These are phyloP conservation scores for Cladosporium sp. DNA, from an alignment of 2,329 filamentous ascomycete species.

Conservation along the genomic window DNA sequence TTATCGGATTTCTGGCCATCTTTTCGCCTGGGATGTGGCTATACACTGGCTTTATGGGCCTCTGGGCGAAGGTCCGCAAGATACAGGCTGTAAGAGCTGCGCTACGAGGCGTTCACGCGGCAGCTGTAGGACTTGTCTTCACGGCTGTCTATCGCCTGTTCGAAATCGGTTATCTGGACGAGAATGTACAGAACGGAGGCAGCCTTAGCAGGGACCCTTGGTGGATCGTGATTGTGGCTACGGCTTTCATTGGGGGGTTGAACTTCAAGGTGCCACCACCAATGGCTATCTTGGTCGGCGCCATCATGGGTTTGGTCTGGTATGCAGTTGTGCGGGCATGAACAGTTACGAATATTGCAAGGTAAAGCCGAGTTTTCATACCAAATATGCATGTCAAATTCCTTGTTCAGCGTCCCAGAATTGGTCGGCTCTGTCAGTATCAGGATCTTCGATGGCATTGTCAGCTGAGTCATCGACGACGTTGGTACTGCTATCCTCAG, in stretches of 20 bases:
- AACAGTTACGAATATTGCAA: neutral
- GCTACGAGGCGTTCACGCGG: slow-evolving; percentile 44
- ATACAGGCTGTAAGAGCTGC: slow-evolving; percentile 38
- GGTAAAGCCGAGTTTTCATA: neutral
- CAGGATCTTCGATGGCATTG: neutral
- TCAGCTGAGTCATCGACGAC: too few species aligned
- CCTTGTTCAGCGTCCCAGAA: slow-evolving; percentile 6
- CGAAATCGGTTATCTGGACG: slow-evolving; percentile 46
- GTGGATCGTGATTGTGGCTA: slow-evolving; percentile 47
- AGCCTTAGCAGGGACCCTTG: slow-evolving; percentile 43
- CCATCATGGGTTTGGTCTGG: slow-evolving; percentile 42
- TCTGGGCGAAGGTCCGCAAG: slow-evolving; percentile 42
- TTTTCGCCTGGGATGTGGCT: slow-evolving; percentile 44
- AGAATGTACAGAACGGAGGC: slow-evolving; percentile 36
- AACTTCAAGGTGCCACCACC: slow-evolving; percentile 43
- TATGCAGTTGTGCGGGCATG: slow-evolving; percentile 31
- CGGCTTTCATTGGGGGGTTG: slow-evolving; percentile 42
- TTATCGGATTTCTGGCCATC: slow-evolving; percentile 33
- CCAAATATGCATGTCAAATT: neutral
- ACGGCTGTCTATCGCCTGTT: slow-evolving; percentile 48
- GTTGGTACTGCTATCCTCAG: too few species aligned
- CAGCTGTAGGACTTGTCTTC: slow-evolving; percentile 47
- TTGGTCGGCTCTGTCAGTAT: neutral
- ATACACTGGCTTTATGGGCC: slow-evolving; percentile 38
- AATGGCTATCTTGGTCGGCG: slow-evolving; percentile 42